phyloP scores from a whole-genome alignment of 805 yeast species.

The Maudiozyma serrabonitensis region DNA sequence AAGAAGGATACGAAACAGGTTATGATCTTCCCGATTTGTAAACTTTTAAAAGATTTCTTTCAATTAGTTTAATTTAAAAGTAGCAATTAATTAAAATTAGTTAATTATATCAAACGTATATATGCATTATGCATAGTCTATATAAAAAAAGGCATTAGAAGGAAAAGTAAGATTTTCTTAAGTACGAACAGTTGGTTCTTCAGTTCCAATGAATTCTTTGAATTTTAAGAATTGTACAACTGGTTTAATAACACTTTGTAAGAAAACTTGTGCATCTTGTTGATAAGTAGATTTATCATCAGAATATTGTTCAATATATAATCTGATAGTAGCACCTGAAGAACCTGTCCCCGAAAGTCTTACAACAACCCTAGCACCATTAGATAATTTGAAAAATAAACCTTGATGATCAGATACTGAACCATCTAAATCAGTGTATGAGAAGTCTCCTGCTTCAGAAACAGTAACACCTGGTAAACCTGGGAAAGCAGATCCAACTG shows the following conservation, averaged over 20 bases:
- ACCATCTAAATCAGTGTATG: slow-evolving; percentile 91
- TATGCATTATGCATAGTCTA: no score
- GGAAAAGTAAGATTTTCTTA: slow-evolving; percentile 21
- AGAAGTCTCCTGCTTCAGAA: slow-evolving; percentile 74
- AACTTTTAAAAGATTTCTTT: no score
- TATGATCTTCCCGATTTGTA: no score
- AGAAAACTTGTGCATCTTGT: slow-evolving; percentile 54
- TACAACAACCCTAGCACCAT: slow-evolving; percentile 78
- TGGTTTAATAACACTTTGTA: slow-evolving; percentile 49
- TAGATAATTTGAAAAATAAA: slow-evolving; percentile 65
- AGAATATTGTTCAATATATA: slow-evolving; percentile 80
- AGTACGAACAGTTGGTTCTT: slow-evolving; percentile 83
- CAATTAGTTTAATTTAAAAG: no score
- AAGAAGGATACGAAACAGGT: no score
- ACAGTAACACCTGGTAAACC: slow-evolving; percentile 43
- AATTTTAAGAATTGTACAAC: slow-evolving; percentile 64
- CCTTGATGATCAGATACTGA: slow-evolving; percentile 85
- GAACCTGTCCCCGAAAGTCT: slow-evolving; percentile 97
- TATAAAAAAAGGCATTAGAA: no score
- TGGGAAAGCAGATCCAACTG: slow-evolving; percentile 44
- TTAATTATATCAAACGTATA: no score
- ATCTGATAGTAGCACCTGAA: slow-evolving; percentile 91
- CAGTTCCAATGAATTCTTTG: slow-evolving; percentile 66
- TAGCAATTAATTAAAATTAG: no score
- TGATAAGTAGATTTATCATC: slow-evolving; percentile 42